Evolutionary conservation across 1,284 basidiomycete species (phyloP).

Genomic region (Porogramme epimiltina): DNA sequence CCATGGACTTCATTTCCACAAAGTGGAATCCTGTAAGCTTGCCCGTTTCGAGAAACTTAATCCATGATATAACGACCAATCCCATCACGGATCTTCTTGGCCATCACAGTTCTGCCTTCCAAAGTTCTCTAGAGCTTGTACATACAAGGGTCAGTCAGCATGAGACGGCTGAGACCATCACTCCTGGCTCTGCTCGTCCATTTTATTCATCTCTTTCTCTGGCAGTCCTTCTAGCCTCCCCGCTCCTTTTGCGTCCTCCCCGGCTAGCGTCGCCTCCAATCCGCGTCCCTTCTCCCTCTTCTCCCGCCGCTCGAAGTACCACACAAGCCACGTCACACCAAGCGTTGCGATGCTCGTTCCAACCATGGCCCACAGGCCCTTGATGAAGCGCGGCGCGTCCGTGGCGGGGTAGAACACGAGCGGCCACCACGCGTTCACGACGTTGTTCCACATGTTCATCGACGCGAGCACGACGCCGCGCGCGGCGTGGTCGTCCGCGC

Average conservation of each 20-base stretch:
- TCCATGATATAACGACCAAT: no score
- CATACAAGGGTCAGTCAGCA: no score
- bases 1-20: no score
- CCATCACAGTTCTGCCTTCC: no score
- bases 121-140: no score
- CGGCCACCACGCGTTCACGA: constrained; percentile 71
- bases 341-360: constrained; percentile 58
- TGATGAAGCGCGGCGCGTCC: constrained; percentile 63
- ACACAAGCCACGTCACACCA: constrained; percentile 55
- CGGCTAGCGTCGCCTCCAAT: not conserved
- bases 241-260: not conserved
- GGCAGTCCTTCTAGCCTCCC: constrained; percentile 1
- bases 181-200: constrained; percentile 10
- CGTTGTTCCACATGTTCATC: constrained; percentile 79
- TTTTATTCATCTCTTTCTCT: not conserved
- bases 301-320: constrained; percentile 55
- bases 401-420: constrained; percentile 69
- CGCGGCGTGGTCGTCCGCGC: constrained; percentile 67
- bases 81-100: no score
- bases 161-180: no score
- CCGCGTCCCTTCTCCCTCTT: constrained; percentile 9
- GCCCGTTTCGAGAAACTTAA: no score
- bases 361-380: constrained; percentile 70
- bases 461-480: constrained; percentile 67
- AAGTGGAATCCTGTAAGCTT: no score